Base-by-base conservation (phyloP, 2,329 filamentous ascomycete species). In the Graphiopsis chlorocephala region DNA sequence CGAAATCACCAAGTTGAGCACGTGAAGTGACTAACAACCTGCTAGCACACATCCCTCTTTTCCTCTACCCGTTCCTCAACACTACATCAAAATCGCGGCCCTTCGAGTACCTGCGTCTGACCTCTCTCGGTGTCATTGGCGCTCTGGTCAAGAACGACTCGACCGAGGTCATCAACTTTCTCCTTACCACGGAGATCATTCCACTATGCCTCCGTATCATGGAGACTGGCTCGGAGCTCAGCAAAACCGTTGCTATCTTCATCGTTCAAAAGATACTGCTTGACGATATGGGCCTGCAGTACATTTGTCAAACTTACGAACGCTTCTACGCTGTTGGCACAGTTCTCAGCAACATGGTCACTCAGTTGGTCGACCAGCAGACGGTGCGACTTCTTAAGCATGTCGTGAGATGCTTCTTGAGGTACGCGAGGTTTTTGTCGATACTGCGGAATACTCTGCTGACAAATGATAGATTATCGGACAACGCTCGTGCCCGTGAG, bases 221-320 rank as follows among this genome's bases (percentile, higher is more conserved):
- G 95, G 95, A 99, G 82, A 99, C 95, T 0, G 95, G 95, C 58
- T 97, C 93, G 0, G 95, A 99, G 79, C 85, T 99, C 66, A 97
- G 93, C 83, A 99, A 99, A 83, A 99, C 95, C 0, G 95, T 99
- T 15, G 95, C 95, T 65, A 99, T 99, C 73, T 99, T 99, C 82
- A 99, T 99, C 73, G 95, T 99, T 20, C 95, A 99, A 80, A 99
- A 99, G 84, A 99, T 99, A 28, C 82, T 99, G 61, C 86, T 99
- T 2, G 95, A 99, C 75, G 95, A 99, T 73, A 94, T 96, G 73
- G 95, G 95, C 4, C 85, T 99, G 68, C 95, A 95, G 74, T 99
- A 99, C 79, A 99, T 99, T 65, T 99, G 95, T 80, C 94, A 96
- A 69, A 99, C 95, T 0, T 99, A 99, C 73, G 95, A 99, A 82